phyloP scores from a whole-genome alignment of 2,329 filamentous ascomycete genomes.

The Amauroascus niger region DNA sequence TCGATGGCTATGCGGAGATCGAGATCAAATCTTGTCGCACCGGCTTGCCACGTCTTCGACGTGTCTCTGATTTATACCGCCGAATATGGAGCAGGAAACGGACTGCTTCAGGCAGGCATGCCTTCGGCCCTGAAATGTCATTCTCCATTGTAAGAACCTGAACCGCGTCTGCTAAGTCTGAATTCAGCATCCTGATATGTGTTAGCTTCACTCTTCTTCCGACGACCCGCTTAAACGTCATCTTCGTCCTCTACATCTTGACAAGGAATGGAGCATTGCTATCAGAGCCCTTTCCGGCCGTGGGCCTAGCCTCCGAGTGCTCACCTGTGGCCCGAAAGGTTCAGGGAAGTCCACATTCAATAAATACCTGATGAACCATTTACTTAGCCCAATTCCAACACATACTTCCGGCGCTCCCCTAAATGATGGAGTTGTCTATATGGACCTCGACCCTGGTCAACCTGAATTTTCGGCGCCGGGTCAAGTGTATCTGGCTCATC shows the following conservation, averaged over 20 bases:
- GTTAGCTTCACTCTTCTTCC: slow-evolving; percentile 34
- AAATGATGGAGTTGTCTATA: slow-evolving; percentile 41
- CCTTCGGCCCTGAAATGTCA: slow-evolving; percentile 25
- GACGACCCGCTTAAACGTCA: slow-evolving; percentile 36
- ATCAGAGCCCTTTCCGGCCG: slow-evolving; percentile 38
- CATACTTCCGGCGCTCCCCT: slow-evolving; percentile 24
- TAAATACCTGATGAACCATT: slow-evolving; percentile 46
- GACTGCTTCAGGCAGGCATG: slow-evolving; percentile 25
- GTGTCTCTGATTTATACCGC: slow-evolving; percentile 44
- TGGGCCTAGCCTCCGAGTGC: slow-evolving; percentile 32
- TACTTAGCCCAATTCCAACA: slow-evolving; percentile 37
- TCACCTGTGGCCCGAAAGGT: slow-evolving; percentile 47
- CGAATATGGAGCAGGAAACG: slow-evolving; percentile 42
- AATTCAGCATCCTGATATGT: not conserved
- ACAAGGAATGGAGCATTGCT: slow-evolving; percentile 36
- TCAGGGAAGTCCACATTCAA: slow-evolving; percentile 54
- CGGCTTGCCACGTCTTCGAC: slow-evolving; percentile 37
- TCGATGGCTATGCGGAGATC: slow-evolving; percentile 39
- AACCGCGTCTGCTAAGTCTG: not conserved
- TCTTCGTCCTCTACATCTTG: slow-evolving; percentile 35
- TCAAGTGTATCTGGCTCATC: slow-evolving; percentile 47
- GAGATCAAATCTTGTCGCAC: slow-evolving; percentile 41
- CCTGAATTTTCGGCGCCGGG: slow-evolving; percentile 52
- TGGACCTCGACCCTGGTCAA: slow-evolving; percentile 52
- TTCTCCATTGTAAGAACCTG: slow-evolving; percentile 33